A percentile compares a stretch with the other conserved stretches of the same genome.
These are phyloP conservation scores for Tanacetum coccineum DNA, from an alignment of 129 eudicot species.

Conservation along the genomic window DNA sequence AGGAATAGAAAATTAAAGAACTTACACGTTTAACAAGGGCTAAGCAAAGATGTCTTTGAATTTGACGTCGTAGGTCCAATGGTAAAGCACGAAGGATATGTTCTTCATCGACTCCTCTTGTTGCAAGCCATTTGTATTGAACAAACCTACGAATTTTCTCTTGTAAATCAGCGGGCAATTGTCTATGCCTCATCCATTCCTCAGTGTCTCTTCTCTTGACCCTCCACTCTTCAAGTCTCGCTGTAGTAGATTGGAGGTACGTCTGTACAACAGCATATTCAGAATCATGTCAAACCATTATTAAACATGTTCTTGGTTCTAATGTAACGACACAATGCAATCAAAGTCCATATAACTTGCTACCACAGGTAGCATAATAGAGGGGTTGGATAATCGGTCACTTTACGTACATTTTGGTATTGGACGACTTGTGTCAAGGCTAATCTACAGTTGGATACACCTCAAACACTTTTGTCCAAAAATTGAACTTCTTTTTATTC, in stretches of 20 bases:
- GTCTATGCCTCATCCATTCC: constrained; percentile 75
- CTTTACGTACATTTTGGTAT: no score
- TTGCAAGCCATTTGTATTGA: constrained; percentile 70
- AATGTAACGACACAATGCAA: not conserved
- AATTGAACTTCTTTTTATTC: no score
- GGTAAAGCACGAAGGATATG: constrained; percentile 47
- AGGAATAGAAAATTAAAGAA: not conserved
- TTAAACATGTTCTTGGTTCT: not conserved
- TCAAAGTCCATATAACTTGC: no score
- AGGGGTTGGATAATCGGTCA: no score
- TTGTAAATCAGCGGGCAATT: constrained; percentile 57
- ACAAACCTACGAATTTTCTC: constrained; percentile 59
- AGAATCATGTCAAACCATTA: constrained; percentile 11
- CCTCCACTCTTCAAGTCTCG: constrained; percentile 69
- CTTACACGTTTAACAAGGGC: constrained; percentile 69
- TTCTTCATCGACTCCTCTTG: constrained; percentile 79
- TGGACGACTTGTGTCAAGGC: no score
- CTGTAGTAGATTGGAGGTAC: constrained; percentile 57
- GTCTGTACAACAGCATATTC: constrained; percentile 34
- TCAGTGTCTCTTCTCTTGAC: constrained; percentile 59
- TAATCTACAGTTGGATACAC: no score
- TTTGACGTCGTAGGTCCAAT: constrained; percentile 49
- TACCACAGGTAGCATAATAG: no score
- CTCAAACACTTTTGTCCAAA: no score
- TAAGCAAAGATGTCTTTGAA: constrained; percentile 65